Evolutionary conservation across 2,329 filamentous ascomycete species (phyloP), one percentile per base, ranked within the genome.

Genomic region (Monilinia fructigena): DNA sequence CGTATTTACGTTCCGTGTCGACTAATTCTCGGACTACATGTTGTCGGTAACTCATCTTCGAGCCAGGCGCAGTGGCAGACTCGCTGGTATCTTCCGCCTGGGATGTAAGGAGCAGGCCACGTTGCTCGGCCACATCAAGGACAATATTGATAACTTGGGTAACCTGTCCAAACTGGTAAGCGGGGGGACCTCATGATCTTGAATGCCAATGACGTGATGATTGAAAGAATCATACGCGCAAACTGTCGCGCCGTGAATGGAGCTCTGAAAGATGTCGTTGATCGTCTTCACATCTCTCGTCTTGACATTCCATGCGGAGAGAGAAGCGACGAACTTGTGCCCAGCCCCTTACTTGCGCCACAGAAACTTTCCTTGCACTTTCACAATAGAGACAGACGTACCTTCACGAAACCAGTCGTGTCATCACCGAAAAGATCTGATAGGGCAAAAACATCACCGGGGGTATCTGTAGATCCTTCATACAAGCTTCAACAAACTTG

Each of bases 361-460:
- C 18, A 38, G 28, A 31, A 55, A 28, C 31, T 38, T 38, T 18
- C 12, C 60, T 54, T 20, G 45, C 26, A 35, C 12, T 47, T 42
- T 20, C 45, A 38, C 61, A 64, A 20, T 47, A 64, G 52, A 56
- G 7, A 31, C 42, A 47, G 53, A 73, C 74, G 48, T 76, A 92
- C 91, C 85, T 98, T 98, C 72, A 97, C 93, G 77, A 99, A 98
- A 3, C 95, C 95, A 55, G 92, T 97, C 1, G 95, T 99, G 78
- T 97, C 96, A 73, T 93, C 92, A 64, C 92, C 92, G 78, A 95
- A 93, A 55, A 98, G 81, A 78, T 99, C 94, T 67, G 87, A 91
- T 73, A 99, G 90, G 73, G 96, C 90, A 78, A 98, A 98, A 75
- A 92, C 93, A 69, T 97, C 92, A 58, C 89, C 85, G 5, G 91